phyloP scores from a whole-genome alignment of 768 basidiomycete species.

The Tulasnella sp. region DNA sequence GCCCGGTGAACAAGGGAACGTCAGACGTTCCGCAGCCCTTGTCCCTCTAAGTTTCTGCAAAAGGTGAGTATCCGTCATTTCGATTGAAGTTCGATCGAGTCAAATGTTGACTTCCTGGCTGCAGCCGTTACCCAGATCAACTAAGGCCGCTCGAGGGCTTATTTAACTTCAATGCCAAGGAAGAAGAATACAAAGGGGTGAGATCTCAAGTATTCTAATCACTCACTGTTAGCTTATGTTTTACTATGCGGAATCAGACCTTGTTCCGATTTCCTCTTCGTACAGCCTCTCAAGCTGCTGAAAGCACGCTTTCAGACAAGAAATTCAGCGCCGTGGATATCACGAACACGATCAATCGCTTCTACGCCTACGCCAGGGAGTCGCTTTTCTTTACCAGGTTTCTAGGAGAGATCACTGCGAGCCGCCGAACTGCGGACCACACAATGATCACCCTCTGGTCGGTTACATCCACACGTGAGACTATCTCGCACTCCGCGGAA shows the following conservation, averaged over 20 bases:
- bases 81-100: background rate
- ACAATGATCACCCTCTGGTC: background rate
- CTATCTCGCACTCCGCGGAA: background rate
- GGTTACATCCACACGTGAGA: background rate
- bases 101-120: background rate
- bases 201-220: slow-evolving; percentile 35
- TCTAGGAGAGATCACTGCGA: background rate
- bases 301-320: slow-evolving; percentile 14
- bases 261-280: slow-evolving; percentile 56
- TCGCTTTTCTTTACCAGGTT: slow-evolving; percentile 23
- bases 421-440: background rate
- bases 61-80: background rate
- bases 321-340: background rate
- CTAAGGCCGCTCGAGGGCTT: slow-evolving; percentile 48
- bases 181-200: slow-evolving; percentile 49
- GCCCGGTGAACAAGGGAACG: slow-evolving; percentile 38
- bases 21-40: background rate
- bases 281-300: slow-evolving; percentile 39
- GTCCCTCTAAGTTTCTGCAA: background rate
- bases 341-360: background rate
- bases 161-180: slow-evolving; percentile 46
- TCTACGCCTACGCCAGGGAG: background rate
- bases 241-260: slow-evolving; percentile 45
- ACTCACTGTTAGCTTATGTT: slow-evolving; percentile 14
- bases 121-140: slow-evolving; percentile 52